Base-by-base conservation (phyloP, 202 grass and related monocot species). In the Sporobolus alterniflorus region DNA sequence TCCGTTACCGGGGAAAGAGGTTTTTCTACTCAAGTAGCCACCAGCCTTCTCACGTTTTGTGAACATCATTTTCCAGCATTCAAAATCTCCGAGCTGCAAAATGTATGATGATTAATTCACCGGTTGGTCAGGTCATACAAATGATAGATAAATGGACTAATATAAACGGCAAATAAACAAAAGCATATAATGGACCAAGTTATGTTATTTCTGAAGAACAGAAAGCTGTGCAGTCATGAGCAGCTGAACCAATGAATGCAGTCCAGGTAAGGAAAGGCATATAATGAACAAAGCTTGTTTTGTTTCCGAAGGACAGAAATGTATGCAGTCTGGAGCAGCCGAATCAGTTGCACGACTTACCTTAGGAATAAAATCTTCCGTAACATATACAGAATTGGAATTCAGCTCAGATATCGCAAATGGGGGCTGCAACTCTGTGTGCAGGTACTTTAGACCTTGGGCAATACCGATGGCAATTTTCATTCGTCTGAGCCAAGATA, bases 401-500 rank as follows among this genome's bases (percentile, higher is more conserved):
- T 88, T 95, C 48, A 98, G 83, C 60, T 93, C 86, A 73, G 90
- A 90, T 84, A 98, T 76, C 57, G 91, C 71, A 50, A 90, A 95
- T 6, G 92, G 89, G 33, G 89, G 90, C 49, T 93, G 86, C 85
- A 95, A 18, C 83, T 95, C 92, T 0, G 87, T 98, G 60, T 98
- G 96, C 75, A 98, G 46, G 77, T 95, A 95, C 43, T 64, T 89
- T 43, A 98, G 75, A 49, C 92, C 96, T 78, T 83, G 83, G 30
- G 92, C 90, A 4, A 98, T 91, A 60, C 96, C 92, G 44, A 95
- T 84, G 69, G 93, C 91, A 86, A 98, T 76, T 86, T 93, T 98
- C 96, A 98, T 98, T 39, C 96, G 88, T 69, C 89, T 93, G n/a
- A 85, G 56, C 96, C 96, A 98, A 61, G 92, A 95, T 6, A 98